Evolutionary conservation across 331 rosid genomes (phyloP).

Genomic region (Rhamnella rubrinervis): DNA sequence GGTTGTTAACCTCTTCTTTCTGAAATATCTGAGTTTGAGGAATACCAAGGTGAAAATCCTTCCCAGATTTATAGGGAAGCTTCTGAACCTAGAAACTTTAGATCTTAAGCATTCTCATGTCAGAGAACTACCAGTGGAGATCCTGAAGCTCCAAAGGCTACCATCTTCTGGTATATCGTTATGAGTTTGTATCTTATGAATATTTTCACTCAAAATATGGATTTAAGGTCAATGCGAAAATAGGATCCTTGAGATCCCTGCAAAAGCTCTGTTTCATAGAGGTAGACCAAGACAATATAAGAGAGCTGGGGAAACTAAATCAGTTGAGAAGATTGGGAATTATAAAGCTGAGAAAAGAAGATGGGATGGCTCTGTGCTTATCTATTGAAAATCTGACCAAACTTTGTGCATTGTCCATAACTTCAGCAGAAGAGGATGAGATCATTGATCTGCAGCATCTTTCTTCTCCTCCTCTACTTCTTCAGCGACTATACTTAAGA

Average conservation of each 20-base stretch:
- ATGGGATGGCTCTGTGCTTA: constrained; percentile 12
- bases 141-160: constrained; percentile 11
- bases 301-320: constrained; percentile 17
- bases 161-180: constrained; percentile 26
- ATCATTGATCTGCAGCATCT: constrained; percentile 40
- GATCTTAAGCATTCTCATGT: constrained; percentile 19
- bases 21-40: constrained; percentile 31
- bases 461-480: constrained; percentile 47
- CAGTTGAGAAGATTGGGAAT: constrained; percentile 29
- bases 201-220: constrained; percentile 16
- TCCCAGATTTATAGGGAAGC: constrained; percentile 20
- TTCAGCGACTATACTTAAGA: constrained; percentile 47
- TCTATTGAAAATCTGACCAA: constrained; percentile 37
- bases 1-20: constrained; percentile 12
- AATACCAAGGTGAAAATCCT: constrained; percentile 25
- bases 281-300: constrained; percentile 9
- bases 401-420: constrained; percentile 38
- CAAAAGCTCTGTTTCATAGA: constrained; percentile 26
- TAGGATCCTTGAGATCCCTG: constrained; percentile 14
- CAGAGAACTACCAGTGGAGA: constrained; percentile 24
- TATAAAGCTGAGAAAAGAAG: constrained; percentile 2
- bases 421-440: constrained; percentile 42
- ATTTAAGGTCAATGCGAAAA: constrained; percentile 4
- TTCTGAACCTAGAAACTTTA: constrained; percentile 25
- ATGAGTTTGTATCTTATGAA: constrained; percentile 19